Conservation (phyloP, 495 filamentous ascomycete genomes). For the Daldinia loculata region DNA sequence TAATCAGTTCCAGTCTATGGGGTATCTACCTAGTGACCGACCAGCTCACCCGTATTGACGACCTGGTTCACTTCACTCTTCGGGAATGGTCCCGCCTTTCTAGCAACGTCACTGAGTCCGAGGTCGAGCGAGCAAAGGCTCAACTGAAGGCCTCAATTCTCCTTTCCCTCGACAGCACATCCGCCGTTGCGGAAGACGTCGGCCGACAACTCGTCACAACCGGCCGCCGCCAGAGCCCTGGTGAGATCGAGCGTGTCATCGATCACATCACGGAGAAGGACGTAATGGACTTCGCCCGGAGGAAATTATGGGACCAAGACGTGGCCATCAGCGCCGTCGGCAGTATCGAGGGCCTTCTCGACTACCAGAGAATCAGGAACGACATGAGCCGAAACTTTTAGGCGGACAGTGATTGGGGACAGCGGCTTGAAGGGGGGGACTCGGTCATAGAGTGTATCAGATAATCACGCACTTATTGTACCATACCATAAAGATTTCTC, state of each 20-base stretch:
- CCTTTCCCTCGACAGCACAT: constrained; percentile 95
- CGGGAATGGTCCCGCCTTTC: constrained; percentile 97
- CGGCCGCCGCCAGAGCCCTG: constrained; percentile 85
- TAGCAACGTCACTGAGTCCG: constrained; percentile 82
- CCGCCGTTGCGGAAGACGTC: constrained; percentile 96
- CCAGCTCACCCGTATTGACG: constrained; percentile 84
- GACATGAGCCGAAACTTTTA: constrained; percentile 88
- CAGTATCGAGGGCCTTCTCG: constrained; percentile 86
- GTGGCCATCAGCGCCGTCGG: constrained; percentile 92
- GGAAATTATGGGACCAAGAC: constrained; percentile 96
- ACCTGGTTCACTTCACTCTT: constrained; percentile 96
- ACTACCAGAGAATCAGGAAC: constrained; percentile 86
- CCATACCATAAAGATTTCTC: constrained; percentile 47
- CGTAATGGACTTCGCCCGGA: constrained; percentile 90
- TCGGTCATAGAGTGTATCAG: constrained; percentile 49
- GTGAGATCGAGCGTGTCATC: constrained; percentile 93
- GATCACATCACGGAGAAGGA: constrained; percentile 93
- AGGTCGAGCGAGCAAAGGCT: constrained; percentile 98
- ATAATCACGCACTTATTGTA: constrained; percentile 48
- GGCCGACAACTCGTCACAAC: constrained; percentile 98
- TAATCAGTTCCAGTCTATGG: constrained; percentile 76
- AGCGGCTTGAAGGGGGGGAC: constrained; percentile 25
- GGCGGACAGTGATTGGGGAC: constrained; percentile 25
- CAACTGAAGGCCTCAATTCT: constrained; percentile 99
- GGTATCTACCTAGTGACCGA: constrained; percentile 98